A percentile compares a stretch with the other conserved stretches of the same genome.
Evolutionary conservation across 352 stramenopile species (phyloP).

Genomic region (Blastocystis hominis): DNA sequence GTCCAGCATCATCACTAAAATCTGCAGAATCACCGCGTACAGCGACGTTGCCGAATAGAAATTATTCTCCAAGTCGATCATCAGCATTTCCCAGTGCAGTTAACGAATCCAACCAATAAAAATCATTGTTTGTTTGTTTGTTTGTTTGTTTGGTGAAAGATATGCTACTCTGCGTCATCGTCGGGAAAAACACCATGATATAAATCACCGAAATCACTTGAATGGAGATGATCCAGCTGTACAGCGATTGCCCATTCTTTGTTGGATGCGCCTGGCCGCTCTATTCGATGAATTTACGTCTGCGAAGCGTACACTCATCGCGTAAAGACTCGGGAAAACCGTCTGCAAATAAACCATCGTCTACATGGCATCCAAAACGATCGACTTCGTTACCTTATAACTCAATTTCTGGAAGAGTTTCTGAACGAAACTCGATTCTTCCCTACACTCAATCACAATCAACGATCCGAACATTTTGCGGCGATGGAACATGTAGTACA

Average conservation of each 20-base stretch:
- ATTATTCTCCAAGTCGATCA: conserved; percentile 53
- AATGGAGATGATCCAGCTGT: conserved; percentile 9
- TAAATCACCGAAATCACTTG: conserved; percentile 50
- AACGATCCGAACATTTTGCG: not conserved
- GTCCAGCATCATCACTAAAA: conserved; percentile 28
- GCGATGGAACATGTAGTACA: conserved; percentile 36
- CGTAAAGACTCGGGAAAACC: conserved; percentile 29
- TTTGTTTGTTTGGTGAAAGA: not conserved
- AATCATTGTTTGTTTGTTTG: not conserved
- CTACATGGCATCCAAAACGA: not conserved
- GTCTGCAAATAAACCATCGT: not conserved
- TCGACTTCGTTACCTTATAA: not conserved
- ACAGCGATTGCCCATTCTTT: not conserved
- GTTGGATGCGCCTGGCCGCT: not conserved
- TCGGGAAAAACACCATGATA: conserved; percentile 53
- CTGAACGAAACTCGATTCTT: not conserved
- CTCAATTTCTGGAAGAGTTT: not conserved
- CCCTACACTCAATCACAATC: not conserved
- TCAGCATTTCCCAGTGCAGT: conserved; percentile 18
- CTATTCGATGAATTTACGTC: not conserved
- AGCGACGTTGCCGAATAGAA: conserved; percentile 30
- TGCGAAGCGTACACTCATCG: not conserved
- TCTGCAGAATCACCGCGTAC: conserved; percentile 1
- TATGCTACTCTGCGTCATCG: conserved; percentile 38
- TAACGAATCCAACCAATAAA: not conserved